Conservation (phyloP, 2,329 filamentous ascomycete genomes). For the Beauveria rudraprayagi region DNA sequence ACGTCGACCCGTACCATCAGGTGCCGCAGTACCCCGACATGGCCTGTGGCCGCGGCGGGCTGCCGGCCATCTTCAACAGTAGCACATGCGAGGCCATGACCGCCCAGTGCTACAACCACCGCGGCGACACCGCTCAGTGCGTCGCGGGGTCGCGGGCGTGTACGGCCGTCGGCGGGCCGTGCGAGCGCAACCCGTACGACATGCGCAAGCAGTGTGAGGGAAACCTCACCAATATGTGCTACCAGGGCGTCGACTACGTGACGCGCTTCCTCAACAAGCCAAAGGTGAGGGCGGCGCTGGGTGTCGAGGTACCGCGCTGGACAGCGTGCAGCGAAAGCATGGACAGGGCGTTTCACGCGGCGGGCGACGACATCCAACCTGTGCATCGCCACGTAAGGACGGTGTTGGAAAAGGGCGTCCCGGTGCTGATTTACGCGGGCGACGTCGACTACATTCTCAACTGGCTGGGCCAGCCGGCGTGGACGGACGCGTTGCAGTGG, state of each 20-base stretch:
- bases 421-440: slow-evolving; percentile 87
- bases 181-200: slow-evolving; percentile 95
- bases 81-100: slow-evolving; percentile 75
- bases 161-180: slow-evolving; percentile 89
- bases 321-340: slow-evolving; percentile 98
- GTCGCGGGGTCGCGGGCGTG: slow-evolving; percentile 98
- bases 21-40: slow-evolving; percentile 95
- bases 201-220: slow-evolving; percentile 79
- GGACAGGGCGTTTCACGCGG: slow-evolving; percentile 96
- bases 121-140: slow-evolving; percentile 53
- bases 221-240: slow-evolving; percentile 69
- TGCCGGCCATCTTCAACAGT: slow-evolving; percentile 74
- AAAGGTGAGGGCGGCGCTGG: slow-evolving; percentile 77
- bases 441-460: slow-evolving; percentile 90
- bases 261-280: slow-evolving; percentile 79
- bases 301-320: slow-evolving; percentile 80
- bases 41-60: slow-evolving; percentile 94
- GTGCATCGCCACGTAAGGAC: slow-evolving; percentile 84
- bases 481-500: slow-evolving; percentile 93
- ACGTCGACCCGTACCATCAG: slow-evolving; percentile 88
- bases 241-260: slow-evolving; percentile 82
- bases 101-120: slow-evolving; percentile 70
- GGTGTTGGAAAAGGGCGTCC: slow-evolving; percentile 73
- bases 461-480: slow-evolving; percentile 96
- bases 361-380: slow-evolving; percentile 98